Conservation (phyloP, 2,329 filamentous ascomycete species). For the Pyricularia pennisetigena region DNA sequence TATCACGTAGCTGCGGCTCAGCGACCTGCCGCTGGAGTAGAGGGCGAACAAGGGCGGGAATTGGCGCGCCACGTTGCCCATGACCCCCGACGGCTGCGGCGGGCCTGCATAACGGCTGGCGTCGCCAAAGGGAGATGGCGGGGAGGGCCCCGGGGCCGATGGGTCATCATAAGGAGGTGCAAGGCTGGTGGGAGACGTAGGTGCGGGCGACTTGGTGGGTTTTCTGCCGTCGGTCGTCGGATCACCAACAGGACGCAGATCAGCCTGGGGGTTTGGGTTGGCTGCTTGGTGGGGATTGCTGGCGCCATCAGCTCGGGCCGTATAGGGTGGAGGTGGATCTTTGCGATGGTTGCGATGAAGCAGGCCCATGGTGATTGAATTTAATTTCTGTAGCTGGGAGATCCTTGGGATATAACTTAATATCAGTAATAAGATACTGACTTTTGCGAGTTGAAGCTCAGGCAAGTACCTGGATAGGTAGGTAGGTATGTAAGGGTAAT, state of each 20-base stretch:
- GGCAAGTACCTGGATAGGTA: too few species aligned
- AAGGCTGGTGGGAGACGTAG: background rate
- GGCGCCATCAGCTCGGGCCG: background rate
- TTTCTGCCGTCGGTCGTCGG: background rate
- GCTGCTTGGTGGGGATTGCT: background rate
- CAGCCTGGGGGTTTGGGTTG: background rate
- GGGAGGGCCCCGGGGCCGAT: background rate
- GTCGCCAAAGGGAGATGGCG: background rate
- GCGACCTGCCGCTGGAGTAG: conserved; percentile 15
- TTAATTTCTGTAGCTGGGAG: background rate
- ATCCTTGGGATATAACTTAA: background rate
- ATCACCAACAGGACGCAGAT: background rate
- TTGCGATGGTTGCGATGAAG: background rate
- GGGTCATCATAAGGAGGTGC: background rate
- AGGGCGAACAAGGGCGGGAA: conserved; percentile 23
- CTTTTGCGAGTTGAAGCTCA: background rate
- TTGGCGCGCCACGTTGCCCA: conserved; percentile 13
- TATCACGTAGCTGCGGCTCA: conserved; percentile 13
- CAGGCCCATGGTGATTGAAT: background rate
- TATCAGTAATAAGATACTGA: background rate
- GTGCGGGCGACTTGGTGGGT: background rate
- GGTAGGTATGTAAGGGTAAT: background rate
- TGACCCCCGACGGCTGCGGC: conserved; percentile 2
- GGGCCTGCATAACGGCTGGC: background rate
- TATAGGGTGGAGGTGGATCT: background rate